phyloP scores from a whole-genome alignment of 257 asterid species.

The Solanum appendiculatum region DNA sequence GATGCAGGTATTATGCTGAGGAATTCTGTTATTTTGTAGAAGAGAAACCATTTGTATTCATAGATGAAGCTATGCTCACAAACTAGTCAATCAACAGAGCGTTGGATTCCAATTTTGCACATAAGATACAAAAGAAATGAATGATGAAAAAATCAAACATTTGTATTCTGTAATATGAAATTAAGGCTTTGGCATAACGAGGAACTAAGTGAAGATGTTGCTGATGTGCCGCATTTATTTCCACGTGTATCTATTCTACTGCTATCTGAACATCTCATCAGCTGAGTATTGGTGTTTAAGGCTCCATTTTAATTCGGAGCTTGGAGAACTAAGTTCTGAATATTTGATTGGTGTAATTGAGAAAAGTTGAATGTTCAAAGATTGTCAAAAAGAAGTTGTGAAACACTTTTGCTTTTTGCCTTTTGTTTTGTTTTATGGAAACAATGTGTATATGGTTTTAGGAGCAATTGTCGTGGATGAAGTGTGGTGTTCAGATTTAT shows the following conservation, averaged over 20 bases:
- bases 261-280: not conserved
- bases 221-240: not conserved
- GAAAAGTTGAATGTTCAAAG: not conserved
- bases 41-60: not conserved
- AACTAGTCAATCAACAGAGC: not conserved
- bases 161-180: not conserved
- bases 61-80: not conserved
- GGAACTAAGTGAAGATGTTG: not conserved
- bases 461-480: not conserved
- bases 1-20: not conserved
- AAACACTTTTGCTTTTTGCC: not conserved
- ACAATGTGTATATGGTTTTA: not conserved
- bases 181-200: not conserved
- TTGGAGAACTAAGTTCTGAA: not conserved
- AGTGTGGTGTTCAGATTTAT: not conserved
- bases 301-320: not conserved
- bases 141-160: not conserved
- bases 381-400: not conserved
- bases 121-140: not conserved
- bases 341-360: not conserved
- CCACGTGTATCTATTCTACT: not conserved
- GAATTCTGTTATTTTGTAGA: not conserved
- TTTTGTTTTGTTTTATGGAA: not conserved
- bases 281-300: not conserved
- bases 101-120: not conserved